phyloP scores from a whole-genome alignment of 306 rosid genomes.

The Fragaria nilgerrensis region DNA sequence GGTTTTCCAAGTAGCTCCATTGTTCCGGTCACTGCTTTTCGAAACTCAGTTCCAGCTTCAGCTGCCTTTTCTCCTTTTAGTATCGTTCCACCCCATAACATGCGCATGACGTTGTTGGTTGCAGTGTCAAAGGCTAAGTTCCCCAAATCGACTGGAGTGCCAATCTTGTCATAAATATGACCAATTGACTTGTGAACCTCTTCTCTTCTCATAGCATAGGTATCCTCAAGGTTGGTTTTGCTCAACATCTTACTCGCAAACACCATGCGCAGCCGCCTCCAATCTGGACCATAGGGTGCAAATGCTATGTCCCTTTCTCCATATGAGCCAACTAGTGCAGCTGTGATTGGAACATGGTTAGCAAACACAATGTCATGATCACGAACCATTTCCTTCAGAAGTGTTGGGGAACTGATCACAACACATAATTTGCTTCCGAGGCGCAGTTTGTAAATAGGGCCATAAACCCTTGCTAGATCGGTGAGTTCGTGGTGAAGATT shows the following conservation, averaged over 20 bases:
- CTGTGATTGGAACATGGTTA: conserved; percentile 27
- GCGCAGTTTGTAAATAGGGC: conserved; percentile 34
- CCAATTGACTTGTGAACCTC: conserved; percentile 22
- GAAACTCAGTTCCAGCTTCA: conserved; percentile 12
- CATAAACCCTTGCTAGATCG: conserved; percentile 20
- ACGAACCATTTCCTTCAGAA: conserved; percentile 26
- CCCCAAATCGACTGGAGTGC: conserved; percentile 17
- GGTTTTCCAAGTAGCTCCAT: conserved; percentile 26
- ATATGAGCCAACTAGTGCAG: neutral
- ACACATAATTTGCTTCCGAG: conserved; percentile 27
- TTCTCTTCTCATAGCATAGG: conserved; percentile 2
- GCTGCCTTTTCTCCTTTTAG: neutral
- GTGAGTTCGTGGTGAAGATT: conserved; percentile 28
- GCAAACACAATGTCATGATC: conserved; percentile 36
- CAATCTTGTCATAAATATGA: conserved; percentile 9
- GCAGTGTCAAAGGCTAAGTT: conserved; percentile 5
- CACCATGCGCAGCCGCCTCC: conserved; percentile 35
- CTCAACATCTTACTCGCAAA: conserved; percentile 29
- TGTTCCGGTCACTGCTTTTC: neutral
- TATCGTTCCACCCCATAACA: conserved; percentile 26
- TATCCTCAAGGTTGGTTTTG: conserved; percentile 17
- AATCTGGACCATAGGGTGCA: conserved; percentile 18
- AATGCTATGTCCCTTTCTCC: conserved; percentile 27
- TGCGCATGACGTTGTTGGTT: conserved; percentile 2
- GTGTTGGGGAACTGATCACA: conserved; percentile 17